Percentiles rank a stretch among this genome's conserved stretches.
Conservation (phyloP, 2,329 filamentous ascomycete genomes). For the Aspergillus sp. region DNA sequence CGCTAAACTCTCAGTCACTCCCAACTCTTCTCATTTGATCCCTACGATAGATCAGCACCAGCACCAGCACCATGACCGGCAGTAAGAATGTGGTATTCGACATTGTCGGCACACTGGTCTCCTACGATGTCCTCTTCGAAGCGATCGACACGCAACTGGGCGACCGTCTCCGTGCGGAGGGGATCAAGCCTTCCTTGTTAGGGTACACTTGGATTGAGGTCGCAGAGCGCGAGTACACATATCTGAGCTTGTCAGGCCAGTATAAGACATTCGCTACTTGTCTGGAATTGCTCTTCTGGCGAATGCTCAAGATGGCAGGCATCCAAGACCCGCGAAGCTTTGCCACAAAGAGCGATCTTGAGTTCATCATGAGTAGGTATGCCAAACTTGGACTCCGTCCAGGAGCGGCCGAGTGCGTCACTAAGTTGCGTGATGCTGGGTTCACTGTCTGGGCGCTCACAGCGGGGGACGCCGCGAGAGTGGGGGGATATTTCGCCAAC, state of each 20-base stretch:
- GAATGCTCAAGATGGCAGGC: constrained; percentile 44
- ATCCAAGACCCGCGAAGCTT: constrained; percentile 41
- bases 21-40: background rate
- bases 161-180: constrained; percentile 34
- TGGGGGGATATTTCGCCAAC: constrained; percentile 28
- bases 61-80: background rate
- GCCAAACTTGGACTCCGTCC: constrained; percentile 32
- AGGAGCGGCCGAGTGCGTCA: constrained; percentile 41
- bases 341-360: constrained; percentile 42
- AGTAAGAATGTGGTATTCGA: constrained; percentile 34
- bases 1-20: background rate
- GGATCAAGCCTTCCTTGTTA: constrained; percentile 41
- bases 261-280: constrained; percentile 44
- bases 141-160: constrained; percentile 43
- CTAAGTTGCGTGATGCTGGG: constrained; percentile 34
- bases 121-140: constrained; percentile 43
- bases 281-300: constrained; percentile 46
- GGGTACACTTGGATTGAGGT: constrained; percentile 47
- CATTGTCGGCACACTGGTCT: constrained; percentile 45
- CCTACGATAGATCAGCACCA: background rate
- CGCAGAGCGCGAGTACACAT: constrained; percentile 50
- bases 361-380: constrained; percentile 41
- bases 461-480: constrained; percentile 27
- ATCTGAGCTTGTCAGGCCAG: constrained; percentile 42
- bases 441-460: constrained; percentile 34